Percentiles rank a stretch among this genome's conserved stretches.
phyloP scores from a whole-genome alignment of 2,329 filamentous ascomycete genomes.

The Drechslera avenae region DNA sequence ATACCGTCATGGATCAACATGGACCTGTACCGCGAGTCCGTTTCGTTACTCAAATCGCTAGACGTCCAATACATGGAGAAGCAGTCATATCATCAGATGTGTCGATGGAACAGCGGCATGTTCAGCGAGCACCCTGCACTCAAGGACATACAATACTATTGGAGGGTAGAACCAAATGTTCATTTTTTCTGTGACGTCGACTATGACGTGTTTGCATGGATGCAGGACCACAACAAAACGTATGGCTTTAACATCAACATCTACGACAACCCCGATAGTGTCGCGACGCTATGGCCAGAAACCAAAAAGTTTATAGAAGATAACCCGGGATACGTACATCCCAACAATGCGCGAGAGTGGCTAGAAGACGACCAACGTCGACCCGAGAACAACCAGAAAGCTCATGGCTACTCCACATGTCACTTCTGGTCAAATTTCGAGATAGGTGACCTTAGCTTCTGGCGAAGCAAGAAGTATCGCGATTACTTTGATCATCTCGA shows the following conservation, averaged over 20 bases:
- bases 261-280: slow-evolving; percentile 86
- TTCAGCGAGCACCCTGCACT: slow-evolving; percentile 97
- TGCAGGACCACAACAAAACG: slow-evolving; percentile 98
- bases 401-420: slow-evolving; percentile 94
- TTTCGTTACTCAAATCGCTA: slow-evolving; percentile 79
- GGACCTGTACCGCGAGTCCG: slow-evolving; percentile 83
- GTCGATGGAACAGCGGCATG: slow-evolving; percentile 96
- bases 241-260: slow-evolving; percentile 99
- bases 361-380: slow-evolving; percentile 76
- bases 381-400: slow-evolving; percentile 77
- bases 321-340: slow-evolving; percentile 78
- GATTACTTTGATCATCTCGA: slow-evolving; percentile 97
- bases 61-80: slow-evolving; percentile 89
- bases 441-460: slow-evolving; percentile 91
- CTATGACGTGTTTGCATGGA: slow-evolving; percentile 97
- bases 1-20: slow-evolving; percentile 90
- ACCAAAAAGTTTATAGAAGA: slow-evolving; percentile 87
- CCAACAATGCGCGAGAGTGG: slow-evolving; percentile 88
- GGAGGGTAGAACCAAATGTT: slow-evolving; percentile 97
- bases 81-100: slow-evolving; percentile 98
- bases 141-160: slow-evolving; percentile 85
- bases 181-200: slow-evolving; percentile 99
- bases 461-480: slow-evolving; percentile 86
- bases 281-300: slow-evolving; percentile 92
- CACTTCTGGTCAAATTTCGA: slow-evolving; percentile 99